Evolutionary conservation across 192 early-diverging fungal genomes (phyloP).

Genomic region (Backusella luteola): DNA sequence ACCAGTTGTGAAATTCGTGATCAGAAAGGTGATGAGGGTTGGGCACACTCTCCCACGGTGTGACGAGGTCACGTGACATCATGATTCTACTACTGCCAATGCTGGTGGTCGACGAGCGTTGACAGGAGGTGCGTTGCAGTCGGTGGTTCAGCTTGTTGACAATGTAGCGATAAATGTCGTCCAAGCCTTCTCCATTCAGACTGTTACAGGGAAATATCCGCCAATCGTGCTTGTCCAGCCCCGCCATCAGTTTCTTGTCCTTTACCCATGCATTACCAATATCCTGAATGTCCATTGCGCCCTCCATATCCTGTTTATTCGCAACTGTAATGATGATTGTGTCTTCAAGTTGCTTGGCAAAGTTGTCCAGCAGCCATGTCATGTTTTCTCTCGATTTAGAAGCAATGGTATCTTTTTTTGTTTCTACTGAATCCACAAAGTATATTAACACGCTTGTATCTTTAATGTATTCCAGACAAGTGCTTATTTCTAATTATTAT

Average conservation of each 20-base stretch:
- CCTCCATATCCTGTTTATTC: constrained; percentile 23
- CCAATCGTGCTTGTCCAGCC: constrained; percentile 28
- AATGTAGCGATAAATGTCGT: constrained; percentile 25
- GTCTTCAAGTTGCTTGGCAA: constrained; percentile 7
- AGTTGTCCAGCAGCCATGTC: constrained; percentile 21
- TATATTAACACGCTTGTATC: constrained; percentile 26
- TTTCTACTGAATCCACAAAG: constrained; percentile 25
- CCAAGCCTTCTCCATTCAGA: constrained; percentile 16
- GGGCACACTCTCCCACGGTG: constrained; percentile 33
- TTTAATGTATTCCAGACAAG: constrained; percentile 18
- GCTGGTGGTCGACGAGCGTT: background rate
- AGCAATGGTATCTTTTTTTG: background rate
- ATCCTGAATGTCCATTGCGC: constrained; percentile 26
- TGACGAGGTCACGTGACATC: background rate
- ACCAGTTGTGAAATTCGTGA: constrained; percentile 25
- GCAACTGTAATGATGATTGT: constrained; percentile 31
- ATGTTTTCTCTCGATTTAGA: constrained; percentile 26
- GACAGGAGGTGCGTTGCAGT: constrained; percentile 1
- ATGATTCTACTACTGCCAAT: constrained; percentile 9
- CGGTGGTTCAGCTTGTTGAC: constrained; percentile 9
- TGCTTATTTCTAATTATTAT: constrained; percentile 13
- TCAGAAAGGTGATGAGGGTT: constrained; percentile 30
- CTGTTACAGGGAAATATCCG: constrained; percentile 28
- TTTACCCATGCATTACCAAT: constrained; percentile 30
- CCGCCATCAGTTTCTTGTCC: constrained; percentile 8